These are phyloP conservation scores for Brachypodium distachyon DNA, from an alignment of 202 grass and related monocot species.

Conservation along the genomic window DNA sequence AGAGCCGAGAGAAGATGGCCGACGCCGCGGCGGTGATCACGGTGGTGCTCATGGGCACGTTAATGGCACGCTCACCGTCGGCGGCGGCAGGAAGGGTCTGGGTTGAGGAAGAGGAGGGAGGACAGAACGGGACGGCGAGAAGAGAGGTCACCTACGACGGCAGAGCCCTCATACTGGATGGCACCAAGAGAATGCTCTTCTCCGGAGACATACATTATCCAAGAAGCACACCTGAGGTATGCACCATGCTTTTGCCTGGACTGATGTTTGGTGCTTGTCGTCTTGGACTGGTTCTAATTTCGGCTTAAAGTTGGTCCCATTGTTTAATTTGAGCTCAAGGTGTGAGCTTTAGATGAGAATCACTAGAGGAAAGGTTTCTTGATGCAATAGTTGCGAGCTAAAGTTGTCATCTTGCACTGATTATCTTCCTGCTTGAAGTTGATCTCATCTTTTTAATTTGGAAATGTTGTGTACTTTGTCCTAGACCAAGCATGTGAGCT, in stretches of 20 bases:
- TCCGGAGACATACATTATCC: constrained; percentile 73
- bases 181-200: constrained; percentile 52
- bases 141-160: constrained; percentile 59
- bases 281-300: neutral
- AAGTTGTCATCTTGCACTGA: neutral
- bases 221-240: constrained; percentile 58
- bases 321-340: too few species aligned
- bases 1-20: neutral
- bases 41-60: neutral
- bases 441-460: neutral
- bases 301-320: too few species aligned
- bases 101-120: neutral
- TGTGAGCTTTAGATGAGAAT: too few species aligned
- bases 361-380: too few species aligned
- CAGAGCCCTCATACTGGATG: constrained; percentile 54
- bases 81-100: neutral
- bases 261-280: neutral
- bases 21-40: neutral
- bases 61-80: neutral
- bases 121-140: neutral
- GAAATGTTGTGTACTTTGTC: neutral
- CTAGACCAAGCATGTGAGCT: neutral
- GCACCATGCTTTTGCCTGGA: neutral
- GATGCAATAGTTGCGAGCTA: too few species aligned
- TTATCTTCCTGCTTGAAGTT: neutral